Percentiles rank a stretch among this genome's conserved stretches.
phyloP scores from a whole-genome alignment of 2,329 filamentous ascomycete species.

The Diplodia sapinea region DNA sequence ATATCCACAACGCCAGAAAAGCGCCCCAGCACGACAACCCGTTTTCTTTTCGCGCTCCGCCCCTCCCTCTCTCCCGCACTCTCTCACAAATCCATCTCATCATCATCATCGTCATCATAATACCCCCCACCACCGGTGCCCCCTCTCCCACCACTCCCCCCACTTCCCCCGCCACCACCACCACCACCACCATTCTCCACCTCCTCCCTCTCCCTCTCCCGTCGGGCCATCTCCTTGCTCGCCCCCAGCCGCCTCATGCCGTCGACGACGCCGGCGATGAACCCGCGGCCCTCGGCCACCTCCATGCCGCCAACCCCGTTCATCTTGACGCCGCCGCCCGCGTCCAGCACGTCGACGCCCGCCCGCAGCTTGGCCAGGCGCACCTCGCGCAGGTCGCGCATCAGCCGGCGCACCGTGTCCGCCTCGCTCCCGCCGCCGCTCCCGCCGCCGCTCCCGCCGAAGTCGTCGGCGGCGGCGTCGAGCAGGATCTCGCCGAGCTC shows the following conservation, averaged over 20 bases:
- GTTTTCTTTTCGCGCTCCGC: background rate
- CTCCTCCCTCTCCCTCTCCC: slow-evolving; percentile 77
- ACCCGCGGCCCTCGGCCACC: slow-evolving; percentile 82
- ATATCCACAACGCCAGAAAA: background rate
- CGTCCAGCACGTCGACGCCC: slow-evolving; percentile 73
- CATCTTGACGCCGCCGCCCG: slow-evolving; percentile 72
- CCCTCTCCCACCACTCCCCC: slow-evolving; percentile 31
- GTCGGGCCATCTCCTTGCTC: slow-evolving; percentile 75
- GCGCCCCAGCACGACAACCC: background rate
- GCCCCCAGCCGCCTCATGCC: slow-evolving; percentile 81
- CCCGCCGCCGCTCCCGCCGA: slow-evolving; percentile 67
- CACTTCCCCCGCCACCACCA: slow-evolving; percentile 48
- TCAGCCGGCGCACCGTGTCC: slow-evolving; percentile 73
- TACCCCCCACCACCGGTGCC: background rate
- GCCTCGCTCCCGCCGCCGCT: slow-evolving; percentile 58
- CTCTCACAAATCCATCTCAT: slow-evolving; percentile 59
- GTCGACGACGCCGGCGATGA: slow-evolving; percentile 85
- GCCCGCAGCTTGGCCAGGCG: slow-evolving; percentile 86
- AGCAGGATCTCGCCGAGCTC: slow-evolving; percentile 88
- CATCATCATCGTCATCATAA: slow-evolving; percentile 50
- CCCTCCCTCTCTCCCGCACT: too few relatives aligned
- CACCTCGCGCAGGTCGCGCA: slow-evolving; percentile 85
- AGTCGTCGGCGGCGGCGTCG: slow-evolving; percentile 82
- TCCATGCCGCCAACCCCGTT: slow-evolving; percentile 93
- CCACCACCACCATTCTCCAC: slow-evolving; percentile 59